Evolutionary conservation across 805 yeast genomes (phyloP).

Genomic region (Suhomyces sp.): DNA sequence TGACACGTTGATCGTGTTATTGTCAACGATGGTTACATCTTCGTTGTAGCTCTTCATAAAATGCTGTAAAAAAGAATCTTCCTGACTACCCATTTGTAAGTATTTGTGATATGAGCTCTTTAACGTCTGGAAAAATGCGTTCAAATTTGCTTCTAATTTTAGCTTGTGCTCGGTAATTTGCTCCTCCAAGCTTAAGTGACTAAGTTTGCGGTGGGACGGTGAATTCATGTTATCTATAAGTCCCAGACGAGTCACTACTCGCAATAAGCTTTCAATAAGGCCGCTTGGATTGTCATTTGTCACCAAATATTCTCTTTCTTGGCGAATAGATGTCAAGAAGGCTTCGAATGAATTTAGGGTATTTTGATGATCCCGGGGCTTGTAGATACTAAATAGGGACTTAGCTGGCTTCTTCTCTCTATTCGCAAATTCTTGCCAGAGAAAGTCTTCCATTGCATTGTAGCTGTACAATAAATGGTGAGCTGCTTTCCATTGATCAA

Average conservation of each 20-base stretch:
- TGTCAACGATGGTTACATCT: slow-evolving; percentile 25
- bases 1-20: slow-evolving; percentile 48
- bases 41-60: slow-evolving; percentile 43
- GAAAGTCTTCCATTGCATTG: slow-evolving; percentile 7
- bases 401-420: background rate
- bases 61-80: slow-evolving; percentile 30
- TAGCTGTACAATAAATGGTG: background rate
- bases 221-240: slow-evolving; percentile 24
- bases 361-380: slow-evolving; percentile 6
- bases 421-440: slow-evolving; percentile 9
- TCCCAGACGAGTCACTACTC: slow-evolving; percentile 32
- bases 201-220: background rate
- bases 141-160: slow-evolving; percentile 13
- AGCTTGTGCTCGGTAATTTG: slow-evolving; percentile 5
- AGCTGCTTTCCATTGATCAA: slow-evolving; percentile 4
- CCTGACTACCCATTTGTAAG: slow-evolving; percentile 1
- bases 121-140: slow-evolving; percentile 22
- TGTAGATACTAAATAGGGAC: slow-evolving; percentile 7
- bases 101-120: slow-evolving; percentile 13
- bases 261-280: slow-evolving; percentile 31
- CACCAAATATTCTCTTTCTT: slow-evolving; percentile 18
- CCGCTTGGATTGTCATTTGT: slow-evolving; percentile 29
- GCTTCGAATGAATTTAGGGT: slow-evolving; percentile 13
- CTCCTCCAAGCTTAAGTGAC: background rate
- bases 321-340: slow-evolving; percentile 14